Conservation (phyloP, 257 asterid genomes). For the Plantago major region DNA sequence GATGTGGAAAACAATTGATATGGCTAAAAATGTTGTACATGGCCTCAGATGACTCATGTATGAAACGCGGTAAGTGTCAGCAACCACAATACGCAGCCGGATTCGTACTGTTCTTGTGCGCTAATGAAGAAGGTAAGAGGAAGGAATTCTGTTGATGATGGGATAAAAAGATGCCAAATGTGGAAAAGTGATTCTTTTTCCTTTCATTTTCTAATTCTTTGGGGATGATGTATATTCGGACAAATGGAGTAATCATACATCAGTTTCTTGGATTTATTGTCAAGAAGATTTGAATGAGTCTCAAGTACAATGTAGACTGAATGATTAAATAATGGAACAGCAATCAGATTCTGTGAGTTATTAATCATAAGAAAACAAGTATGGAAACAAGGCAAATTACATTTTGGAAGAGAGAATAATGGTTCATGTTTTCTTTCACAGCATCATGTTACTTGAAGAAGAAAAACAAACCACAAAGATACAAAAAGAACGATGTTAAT, state of each 20-base stretch:
- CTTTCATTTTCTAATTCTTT: background rate
- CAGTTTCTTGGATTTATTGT: conserved; percentile 13
- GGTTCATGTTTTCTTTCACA: background rate
- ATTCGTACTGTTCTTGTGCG: no score
- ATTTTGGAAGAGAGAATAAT: background rate
- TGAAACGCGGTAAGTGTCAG: background rate
- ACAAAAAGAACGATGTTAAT: conserved; percentile 21
- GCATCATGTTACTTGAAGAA: background rate
- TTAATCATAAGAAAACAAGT: conserved; percentile 20
- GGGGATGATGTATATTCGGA: conserved; percentile 11
- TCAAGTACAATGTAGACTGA: conserved; percentile 9
- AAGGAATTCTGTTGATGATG: background rate
- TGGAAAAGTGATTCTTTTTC: background rate
- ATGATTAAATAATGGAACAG: conserved; percentile 16
- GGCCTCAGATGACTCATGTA: conserved; percentile 24
- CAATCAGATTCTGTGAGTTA: background rate
- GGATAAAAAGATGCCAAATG: background rate
- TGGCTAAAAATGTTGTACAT: conserved; percentile 7
- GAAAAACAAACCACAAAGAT: conserved; percentile 8
- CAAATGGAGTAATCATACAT: conserved; percentile 26
- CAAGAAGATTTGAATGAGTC: conserved; percentile 22
- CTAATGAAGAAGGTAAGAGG: background rate
- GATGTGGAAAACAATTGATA: conserved; percentile 16
- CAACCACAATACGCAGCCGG: no score
- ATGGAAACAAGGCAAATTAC: conserved; percentile 30